A percentile compares a stretch with the other conserved stretches of the same genome.
phyloP scores from a whole-genome alignment of 768 basidiomycete species.

The Hericium coralloides region DNA sequence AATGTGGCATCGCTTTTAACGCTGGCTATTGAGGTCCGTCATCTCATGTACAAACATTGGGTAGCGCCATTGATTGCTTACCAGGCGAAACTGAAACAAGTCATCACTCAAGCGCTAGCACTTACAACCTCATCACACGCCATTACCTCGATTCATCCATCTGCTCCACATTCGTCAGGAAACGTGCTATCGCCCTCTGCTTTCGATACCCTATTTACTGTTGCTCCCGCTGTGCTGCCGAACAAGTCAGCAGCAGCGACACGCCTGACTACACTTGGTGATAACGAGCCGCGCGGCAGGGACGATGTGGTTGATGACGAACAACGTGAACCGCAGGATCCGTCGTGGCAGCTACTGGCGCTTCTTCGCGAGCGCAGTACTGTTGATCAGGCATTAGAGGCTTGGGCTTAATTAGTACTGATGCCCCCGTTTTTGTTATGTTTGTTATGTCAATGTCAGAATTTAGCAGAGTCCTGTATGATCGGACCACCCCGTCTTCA shows the following conservation, averaged over 20 bases:
- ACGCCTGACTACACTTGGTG: slow-evolving; percentile 47
- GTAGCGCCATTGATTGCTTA: neutral
- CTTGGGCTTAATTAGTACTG: neutral
- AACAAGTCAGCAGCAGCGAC: slow-evolving; percentile 72
- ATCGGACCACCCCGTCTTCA: too few relatives aligned
- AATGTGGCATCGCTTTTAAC: slow-evolving; percentile 61
- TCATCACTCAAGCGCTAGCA: slow-evolving; percentile 73
- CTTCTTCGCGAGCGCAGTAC: slow-evolving; percentile 66
- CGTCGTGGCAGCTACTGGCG: slow-evolving; percentile 71
- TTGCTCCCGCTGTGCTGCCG: slow-evolving; percentile 71
- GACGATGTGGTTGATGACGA: slow-evolving; percentile 52
- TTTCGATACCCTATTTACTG: slow-evolving; percentile 70
- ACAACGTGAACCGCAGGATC: slow-evolving; percentile 47
- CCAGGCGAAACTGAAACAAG: slow-evolving; percentile 76
- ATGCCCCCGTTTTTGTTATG: too few relatives aligned
- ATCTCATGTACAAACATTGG: neutral
- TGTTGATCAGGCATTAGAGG: slow-evolving; percentile 30
- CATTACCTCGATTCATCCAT: slow-evolving; percentile 65
- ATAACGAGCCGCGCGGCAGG: slow-evolving; percentile 41
- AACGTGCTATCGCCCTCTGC: slow-evolving; percentile 53
- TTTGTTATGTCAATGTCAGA: too few relatives aligned
- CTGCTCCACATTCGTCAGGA: slow-evolving; percentile 28
- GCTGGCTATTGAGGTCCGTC: slow-evolving; percentile 65
- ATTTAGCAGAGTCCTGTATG: too few relatives aligned
- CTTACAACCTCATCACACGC: slow-evolving; percentile 69